Conservation (phyloP, 2,329 filamentous ascomycete genomes). For the Botrytis cinerea region DNA sequence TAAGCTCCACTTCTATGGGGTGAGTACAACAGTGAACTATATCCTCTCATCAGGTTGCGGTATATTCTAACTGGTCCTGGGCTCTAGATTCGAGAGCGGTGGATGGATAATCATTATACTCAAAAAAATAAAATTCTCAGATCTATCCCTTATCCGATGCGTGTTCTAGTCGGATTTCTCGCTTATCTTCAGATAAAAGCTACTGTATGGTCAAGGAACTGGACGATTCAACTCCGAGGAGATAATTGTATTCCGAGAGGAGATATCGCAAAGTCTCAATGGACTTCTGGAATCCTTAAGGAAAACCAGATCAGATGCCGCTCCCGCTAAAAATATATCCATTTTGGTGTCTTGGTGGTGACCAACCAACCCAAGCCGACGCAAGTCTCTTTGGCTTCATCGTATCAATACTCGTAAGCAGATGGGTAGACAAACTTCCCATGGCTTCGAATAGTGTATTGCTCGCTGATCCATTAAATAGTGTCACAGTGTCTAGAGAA, state of each 20-base stretch:
- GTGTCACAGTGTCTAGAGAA: conserved; percentile 49
- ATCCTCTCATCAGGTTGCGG: background rate
- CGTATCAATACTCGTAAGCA: conserved; percentile 52
- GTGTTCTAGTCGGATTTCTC: conserved; percentile 53
- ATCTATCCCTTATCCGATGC: conserved; percentile 53
- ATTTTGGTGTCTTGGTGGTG: conserved; percentile 60
- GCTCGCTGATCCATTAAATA: conserved; percentile 33
- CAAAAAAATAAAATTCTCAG: conserved; percentile 57
- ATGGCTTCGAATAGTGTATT: background rate
- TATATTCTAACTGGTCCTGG: background rate
- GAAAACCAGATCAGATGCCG: conserved; percentile 12
- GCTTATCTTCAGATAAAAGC: conserved; percentile 47
- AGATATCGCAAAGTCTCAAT: conserved; percentile 57
- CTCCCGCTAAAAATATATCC: conserved; percentile 34
- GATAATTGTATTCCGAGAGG: conserved; percentile 46
- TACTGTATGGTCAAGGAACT: conserved; percentile 58
- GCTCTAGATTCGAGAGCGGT: conserved; percentile 52
- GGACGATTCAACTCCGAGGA: conserved; percentile 54
- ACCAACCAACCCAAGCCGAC: conserved; percentile 58
- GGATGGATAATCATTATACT: conserved; percentile 59
- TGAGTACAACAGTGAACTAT: conserved; percentile 34
- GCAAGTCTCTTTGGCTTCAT: conserved; percentile 60
- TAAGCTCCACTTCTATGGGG: conserved; percentile 58
- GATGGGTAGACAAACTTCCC: conserved; percentile 50
- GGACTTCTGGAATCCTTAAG: conserved; percentile 46